A percentile compares a stretch with the other conserved stretches of the same genome.
phyloP scores from a whole-genome alignment of 306 rosid species.

The Quercus parvula region DNA sequence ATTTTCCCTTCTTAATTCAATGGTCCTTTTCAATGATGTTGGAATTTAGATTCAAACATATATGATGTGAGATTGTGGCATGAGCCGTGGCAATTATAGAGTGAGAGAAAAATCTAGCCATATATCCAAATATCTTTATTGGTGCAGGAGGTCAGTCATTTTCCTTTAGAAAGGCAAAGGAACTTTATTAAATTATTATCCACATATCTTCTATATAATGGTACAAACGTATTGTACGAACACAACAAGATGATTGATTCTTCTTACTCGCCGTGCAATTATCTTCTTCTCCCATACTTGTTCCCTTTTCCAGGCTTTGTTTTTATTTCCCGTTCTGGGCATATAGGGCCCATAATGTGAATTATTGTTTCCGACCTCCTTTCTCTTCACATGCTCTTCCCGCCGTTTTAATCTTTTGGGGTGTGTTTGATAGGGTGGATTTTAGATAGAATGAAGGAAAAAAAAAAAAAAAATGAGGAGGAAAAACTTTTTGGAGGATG shows the following conservation, averaged over 20 bases:
- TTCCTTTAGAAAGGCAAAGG: not conserved
- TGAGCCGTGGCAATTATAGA: no score
- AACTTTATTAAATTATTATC: not conserved
- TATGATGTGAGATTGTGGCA: not conserved
- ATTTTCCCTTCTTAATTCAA: not conserved
- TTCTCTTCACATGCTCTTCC: no score
- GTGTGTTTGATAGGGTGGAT: no score
- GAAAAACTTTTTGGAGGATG: no score
- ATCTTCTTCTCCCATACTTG: not conserved
- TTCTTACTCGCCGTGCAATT: not conserved
- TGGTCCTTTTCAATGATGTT: not conserved
- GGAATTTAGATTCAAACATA: no score
- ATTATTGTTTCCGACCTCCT: no score
- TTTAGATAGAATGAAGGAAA: no score
- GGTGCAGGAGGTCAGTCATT: not conserved
- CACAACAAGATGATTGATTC: not conserved
- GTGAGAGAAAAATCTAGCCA: no score
- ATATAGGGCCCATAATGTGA: not conserved
- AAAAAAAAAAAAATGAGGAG: no score
- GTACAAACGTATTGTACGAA: not conserved
- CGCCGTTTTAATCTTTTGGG: no score
- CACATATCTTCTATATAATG: not conserved
- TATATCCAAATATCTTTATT: not conserved
- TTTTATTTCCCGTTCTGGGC: not conserved
- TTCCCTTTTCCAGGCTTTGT: not conserved